phyloP scores from a whole-genome alignment of 345 rosid genomes.

The Citrus sinensis region DVS_A1.0 CM039166.1:20811501-20812000 shows the following conservation, averaged over 20 bases:
- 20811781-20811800: not conserved
- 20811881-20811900: not conserved
- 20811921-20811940: not conserved
- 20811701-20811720: not conserved
- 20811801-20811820: not conserved
- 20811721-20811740: not conserved
- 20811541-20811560: conserved; percentile 91
- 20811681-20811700: conserved; percentile 37
- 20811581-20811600: conserved; percentile 91
- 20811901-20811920: not conserved
- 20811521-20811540: conserved; percentile 10
- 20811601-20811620: conserved; percentile 88
- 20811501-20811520: not conserved
- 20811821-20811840: not conserved
- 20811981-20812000: not conserved
- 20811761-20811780: not conserved
- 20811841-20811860: not conserved
- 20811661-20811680: conserved; percentile 98
- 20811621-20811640: conserved; percentile 78
- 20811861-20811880: not conserved
- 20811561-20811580: conserved; percentile 96
- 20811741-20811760: not conserved
- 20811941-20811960: not conserved
- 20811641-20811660: conserved; percentile 89
- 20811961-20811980: not conserved